phyloP scores from a whole-genome alignment of 768 basidiomycete species.

The Rubroboletus satanas region DNA sequence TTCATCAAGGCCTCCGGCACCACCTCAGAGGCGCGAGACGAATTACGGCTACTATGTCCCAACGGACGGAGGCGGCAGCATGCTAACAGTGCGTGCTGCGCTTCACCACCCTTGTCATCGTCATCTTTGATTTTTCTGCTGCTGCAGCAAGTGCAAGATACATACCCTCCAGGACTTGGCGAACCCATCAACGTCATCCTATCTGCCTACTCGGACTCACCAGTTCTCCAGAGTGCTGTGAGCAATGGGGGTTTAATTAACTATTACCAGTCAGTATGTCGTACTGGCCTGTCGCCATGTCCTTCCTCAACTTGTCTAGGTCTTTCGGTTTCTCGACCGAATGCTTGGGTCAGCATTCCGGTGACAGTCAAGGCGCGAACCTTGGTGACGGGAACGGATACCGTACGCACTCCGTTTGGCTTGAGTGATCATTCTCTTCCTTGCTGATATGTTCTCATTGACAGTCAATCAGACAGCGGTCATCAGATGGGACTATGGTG shows the following conservation, averaged over 20 bases:
- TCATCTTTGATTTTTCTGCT: not conserved
- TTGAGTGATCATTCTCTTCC: not conserved
- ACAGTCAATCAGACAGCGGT: constrained; percentile 80
- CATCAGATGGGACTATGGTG: constrained; percentile 82
- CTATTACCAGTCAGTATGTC: constrained; percentile 65
- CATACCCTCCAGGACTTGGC: constrained; percentile 69
- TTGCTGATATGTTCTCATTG: not conserved
- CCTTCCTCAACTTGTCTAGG: constrained; percentile 24
- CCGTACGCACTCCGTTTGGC: constrained; percentile 41
- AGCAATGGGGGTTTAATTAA: constrained; percentile 73
- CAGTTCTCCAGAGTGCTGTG: constrained; percentile 58
- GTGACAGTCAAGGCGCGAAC: constrained; percentile 64
- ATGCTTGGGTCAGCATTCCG: constrained; percentile 80
- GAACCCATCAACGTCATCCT: constrained; percentile 87
- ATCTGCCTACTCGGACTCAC: constrained; percentile 67
- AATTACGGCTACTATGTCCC: constrained; percentile 59
- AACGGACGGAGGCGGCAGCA: constrained; percentile 51
- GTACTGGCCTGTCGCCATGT: not conserved
- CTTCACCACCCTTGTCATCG: not conserved
- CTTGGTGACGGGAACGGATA: constrained; percentile 81
- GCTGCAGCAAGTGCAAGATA: constrained; percentile 47
- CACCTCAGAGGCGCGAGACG: constrained; percentile 21
- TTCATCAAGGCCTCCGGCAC: not conserved
- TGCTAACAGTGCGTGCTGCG: constrained; percentile 58
- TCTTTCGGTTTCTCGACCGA: constrained; percentile 71